A percentile compares a stretch with the other conserved stretches of the same genome.
Conservation (phyloP, 352 stramenopile genomes). For the Saprolegnia parasitica region DNA sequence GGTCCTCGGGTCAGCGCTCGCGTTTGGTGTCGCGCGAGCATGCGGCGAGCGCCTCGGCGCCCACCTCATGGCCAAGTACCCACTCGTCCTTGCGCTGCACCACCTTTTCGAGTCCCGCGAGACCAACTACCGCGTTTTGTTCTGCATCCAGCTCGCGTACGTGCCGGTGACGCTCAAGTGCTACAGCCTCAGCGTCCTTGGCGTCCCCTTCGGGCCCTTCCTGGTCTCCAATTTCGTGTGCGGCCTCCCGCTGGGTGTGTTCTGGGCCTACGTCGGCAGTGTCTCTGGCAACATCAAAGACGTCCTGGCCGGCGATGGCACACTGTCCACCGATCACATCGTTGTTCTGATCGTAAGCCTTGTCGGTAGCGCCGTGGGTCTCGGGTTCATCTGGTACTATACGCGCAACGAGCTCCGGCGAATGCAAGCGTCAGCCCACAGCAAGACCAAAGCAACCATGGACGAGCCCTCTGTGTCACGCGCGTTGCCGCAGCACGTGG, state of each 20-base stretch:
- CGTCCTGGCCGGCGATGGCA: not conserved
- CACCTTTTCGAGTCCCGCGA: not conserved
- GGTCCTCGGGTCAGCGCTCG: not conserved
- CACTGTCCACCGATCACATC: not conserved
- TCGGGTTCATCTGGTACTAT: conserved; percentile 15
- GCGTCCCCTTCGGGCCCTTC: conserved; percentile 1
- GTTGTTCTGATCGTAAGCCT: not conserved
- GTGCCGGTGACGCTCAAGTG: conserved; percentile 23
- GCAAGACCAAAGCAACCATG: not conserved
- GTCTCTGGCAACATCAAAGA: not conserved
- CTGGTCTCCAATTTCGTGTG: conserved; percentile 16
- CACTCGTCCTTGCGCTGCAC: not conserved
- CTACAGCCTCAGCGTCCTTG: conserved; percentile 19
- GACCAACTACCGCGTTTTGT: conserved; percentile 8
- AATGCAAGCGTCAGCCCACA: conserved; percentile 1
- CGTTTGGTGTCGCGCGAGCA: conserved; percentile 4
- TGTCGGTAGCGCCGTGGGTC: not conserved
- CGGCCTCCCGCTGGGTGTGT: conserved; percentile 12
- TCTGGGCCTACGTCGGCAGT: conserved; percentile 27
- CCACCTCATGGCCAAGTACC: conserved; percentile 6
- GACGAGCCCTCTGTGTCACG: not conserved
- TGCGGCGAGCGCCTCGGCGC: not conserved
- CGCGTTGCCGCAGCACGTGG: no score
- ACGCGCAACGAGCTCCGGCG: conserved; percentile 12
- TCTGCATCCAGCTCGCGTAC: conserved; percentile 19